phyloP scores from a whole-genome alignment of 2,329 filamentous ascomycete species.

The Colletotrichum sp. region DNA sequence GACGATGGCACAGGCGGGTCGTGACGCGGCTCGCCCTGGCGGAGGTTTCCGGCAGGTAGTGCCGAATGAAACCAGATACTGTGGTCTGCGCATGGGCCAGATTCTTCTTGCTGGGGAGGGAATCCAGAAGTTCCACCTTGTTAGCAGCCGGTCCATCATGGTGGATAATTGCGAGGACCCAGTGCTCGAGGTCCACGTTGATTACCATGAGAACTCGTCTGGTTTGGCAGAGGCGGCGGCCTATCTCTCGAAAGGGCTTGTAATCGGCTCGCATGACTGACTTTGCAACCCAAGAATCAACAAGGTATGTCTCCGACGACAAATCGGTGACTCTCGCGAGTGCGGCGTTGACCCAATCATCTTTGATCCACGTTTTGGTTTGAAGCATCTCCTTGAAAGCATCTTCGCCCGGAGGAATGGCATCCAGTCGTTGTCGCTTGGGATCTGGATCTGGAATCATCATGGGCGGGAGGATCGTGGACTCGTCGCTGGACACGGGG shows the following conservation, averaged over 20 bases:
- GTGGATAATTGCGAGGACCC: background rate
- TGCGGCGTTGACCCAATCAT: background rate
- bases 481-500: background rate
- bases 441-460: background rate
- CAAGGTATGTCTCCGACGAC: background rate
- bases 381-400: background rate
- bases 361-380: background rate
- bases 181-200: background rate
- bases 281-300: background rate
- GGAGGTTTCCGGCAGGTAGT: background rate
- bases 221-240: background rate
- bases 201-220: background rate
- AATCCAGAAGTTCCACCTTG: background rate
- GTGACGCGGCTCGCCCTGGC: background rate
- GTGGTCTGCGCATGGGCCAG: background rate
- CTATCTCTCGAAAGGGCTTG: background rate
- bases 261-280: background rate
- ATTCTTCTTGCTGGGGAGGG: background rate
- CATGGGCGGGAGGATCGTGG: background rate
- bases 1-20: background rate
- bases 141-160: background rate
- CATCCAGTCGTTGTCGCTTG: background rate
- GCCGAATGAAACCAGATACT: background rate
- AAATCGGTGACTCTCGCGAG: background rate
- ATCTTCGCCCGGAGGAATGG: background rate